Conservation (phyloP, 495 filamentous ascomycete genomes). For the Immersiella caudata region DNA sequence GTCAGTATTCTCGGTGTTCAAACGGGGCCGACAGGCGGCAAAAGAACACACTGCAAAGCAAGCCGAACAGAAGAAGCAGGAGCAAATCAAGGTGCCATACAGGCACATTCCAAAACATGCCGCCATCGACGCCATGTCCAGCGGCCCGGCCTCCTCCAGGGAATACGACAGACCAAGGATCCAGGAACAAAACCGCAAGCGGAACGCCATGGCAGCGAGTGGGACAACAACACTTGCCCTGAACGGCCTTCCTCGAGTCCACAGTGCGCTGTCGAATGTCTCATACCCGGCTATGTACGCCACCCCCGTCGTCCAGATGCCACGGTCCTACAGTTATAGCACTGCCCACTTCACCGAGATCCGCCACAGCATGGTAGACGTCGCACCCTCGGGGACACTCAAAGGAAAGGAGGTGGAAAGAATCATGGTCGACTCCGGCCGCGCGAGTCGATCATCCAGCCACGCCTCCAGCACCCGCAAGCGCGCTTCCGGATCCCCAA, state of each 20-base stretch:
- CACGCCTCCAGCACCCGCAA: constrained; percentile 27
- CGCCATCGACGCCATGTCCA: constrained; percentile 57
- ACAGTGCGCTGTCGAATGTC: constrained; percentile 47
- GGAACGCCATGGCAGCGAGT: constrained; percentile 45
- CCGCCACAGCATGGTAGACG: constrained; percentile 28
- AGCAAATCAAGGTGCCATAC: constrained; percentile 49
- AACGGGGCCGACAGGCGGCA: constrained; percentile 49
- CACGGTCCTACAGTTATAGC: constrained; percentile 47
- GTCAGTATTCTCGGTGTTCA: constrained; percentile 58
- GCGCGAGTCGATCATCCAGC: constrained; percentile 36
- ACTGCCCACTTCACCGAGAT: constrained; percentile 25
- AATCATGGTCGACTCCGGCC: constrained; percentile 29
- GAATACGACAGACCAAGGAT: constrained; percentile 45
- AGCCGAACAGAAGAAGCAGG: constrained; percentile 45
- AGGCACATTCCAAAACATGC: constrained; percentile 61
- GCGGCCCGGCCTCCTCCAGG: constrained; percentile 54
- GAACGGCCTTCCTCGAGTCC: constrained; percentile 43
- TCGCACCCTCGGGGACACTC: constrained; percentile 1
- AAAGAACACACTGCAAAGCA: constrained; percentile 53
- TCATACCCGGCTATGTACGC: constrained; percentile 42
- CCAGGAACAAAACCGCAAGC: constrained; percentile 46
- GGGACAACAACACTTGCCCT: constrained; percentile 34
- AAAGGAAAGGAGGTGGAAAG: constrained; percentile 44
- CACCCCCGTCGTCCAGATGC: constrained; percentile 45
- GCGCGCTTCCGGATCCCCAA: constrained; percentile 23